Conservation (phyloP, 768 basidiomycete genomes). For the Suillus luteus region DNA sequence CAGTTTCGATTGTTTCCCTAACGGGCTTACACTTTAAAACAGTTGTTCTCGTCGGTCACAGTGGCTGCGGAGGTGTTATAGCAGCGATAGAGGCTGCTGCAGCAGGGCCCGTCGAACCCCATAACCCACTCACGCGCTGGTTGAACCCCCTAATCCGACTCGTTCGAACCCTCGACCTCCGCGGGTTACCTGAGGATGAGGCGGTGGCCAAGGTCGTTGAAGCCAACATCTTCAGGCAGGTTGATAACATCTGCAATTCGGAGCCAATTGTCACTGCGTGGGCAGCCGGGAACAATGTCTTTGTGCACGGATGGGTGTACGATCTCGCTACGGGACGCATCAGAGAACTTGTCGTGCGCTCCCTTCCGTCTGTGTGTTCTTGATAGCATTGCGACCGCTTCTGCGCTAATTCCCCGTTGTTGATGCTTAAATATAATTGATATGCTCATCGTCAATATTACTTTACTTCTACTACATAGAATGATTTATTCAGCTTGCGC, state of each 20-base stretch:
- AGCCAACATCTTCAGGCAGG: slow-evolving; percentile 62
- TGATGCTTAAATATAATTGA: background rate
- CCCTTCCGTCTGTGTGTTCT: background rate
- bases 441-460: too few relatives aligned
- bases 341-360: slow-evolving; percentile 48
- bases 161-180: slow-evolving; percentile 42
- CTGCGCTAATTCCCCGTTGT: background rate
- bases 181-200: slow-evolving; percentile 36
- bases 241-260: slow-evolving; percentile 50
- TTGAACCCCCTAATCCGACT: slow-evolving; percentile 64
- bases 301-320: slow-evolving; percentile 78
- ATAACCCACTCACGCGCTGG: slow-evolving; percentile 67
- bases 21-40: slow-evolving; percentile 3
- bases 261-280: slow-evolving; percentile 50
- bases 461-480: background rate
- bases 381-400: background rate
- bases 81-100: slow-evolving; percentile 41
- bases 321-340: slow-evolving; percentile 60
- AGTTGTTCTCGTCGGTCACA: slow-evolving; percentile 86
- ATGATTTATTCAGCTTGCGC: background rate
- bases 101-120: slow-evolving; percentile 5
- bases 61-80: slow-evolving; percentile 74
- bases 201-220: slow-evolving; percentile 52
- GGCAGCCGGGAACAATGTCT: slow-evolving; percentile 40
- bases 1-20: slow-evolving; percentile 27